A percentile compares a stretch with the other conserved stretches of the same genome.
Evolutionary conservation across 225 moss, liverwort and hornwort genomes (phyloP).

Genomic region (Anthoceros angustus): DNA sequence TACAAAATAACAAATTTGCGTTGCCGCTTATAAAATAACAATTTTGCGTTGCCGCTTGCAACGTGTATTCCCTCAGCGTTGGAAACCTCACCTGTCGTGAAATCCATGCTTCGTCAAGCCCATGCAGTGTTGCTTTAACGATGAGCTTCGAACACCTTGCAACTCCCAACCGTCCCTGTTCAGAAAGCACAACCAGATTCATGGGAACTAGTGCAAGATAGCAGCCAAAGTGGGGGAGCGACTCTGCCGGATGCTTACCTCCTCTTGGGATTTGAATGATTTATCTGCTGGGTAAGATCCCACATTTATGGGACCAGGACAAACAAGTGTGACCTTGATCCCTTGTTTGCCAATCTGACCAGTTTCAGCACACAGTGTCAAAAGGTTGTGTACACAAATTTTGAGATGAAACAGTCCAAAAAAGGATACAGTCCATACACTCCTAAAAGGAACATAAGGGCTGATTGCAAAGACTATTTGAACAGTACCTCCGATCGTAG

Average conservation of each 20-base stretch:
- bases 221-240: not conserved
- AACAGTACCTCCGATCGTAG: constrained; percentile 41
- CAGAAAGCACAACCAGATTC: not conserved
- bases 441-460: not conserved
- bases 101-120: constrained; percentile 58
- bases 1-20: no score
- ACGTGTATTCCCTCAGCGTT: not conserved
- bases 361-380: not conserved
- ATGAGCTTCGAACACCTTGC: constrained; percentile 46
- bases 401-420: no score
- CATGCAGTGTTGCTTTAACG: constrained; percentile 47
- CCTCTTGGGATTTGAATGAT: constrained; percentile 21
- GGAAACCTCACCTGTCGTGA: constrained; percentile 18
- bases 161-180: constrained; percentile 26
- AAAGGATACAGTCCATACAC: not conserved
- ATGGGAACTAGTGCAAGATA: not conserved
- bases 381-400: not conserved
- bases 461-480: not conserved
- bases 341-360: constrained; percentile 36
- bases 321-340: constrained; percentile 48
- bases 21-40: no score
- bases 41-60: no score
- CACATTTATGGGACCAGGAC: constrained; percentile 64
- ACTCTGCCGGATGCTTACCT: not conserved
- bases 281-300: constrained; percentile 15